Percentiles rank a stretch among this genome's conserved stretches.
These are phyloP conservation scores for Carex littledalei DNA, from an alignment of 176 grass and related monocot genomes.

Conservation along the genomic window DNA sequence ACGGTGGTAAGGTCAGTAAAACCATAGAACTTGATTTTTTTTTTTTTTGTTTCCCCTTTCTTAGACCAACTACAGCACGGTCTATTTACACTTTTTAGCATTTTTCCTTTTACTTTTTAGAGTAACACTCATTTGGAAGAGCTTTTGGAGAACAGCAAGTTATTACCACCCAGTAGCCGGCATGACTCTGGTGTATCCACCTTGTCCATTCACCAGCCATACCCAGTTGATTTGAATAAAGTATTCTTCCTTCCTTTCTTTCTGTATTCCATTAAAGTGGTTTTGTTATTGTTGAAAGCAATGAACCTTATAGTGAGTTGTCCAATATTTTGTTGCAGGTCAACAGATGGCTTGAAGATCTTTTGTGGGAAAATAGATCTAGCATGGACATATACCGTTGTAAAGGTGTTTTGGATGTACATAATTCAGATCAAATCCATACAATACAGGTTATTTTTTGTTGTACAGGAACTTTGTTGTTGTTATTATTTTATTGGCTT, in stretches of 20 bases:
- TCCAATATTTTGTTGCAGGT: conserved; percentile 42
- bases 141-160: conserved; percentile 80
- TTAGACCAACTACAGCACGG: background rate
- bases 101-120: conserved; percentile 30
- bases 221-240: conserved; percentile 64
- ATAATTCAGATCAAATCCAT: conserved; percentile 69
- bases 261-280: background rate
- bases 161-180: conserved; percentile 31
- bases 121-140: conserved; percentile 65
- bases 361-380: conserved; percentile 82
- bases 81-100: background rate
- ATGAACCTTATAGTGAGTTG: background rate
- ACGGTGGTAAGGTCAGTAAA: conserved; percentile 68
- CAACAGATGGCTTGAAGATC: conserved; percentile 81
- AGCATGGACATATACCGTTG: conserved; percentile 85
- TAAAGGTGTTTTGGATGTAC: conserved; percentile 84
- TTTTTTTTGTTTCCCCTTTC: conserved; percentile 3
- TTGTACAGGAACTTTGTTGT: background rate
- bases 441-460: conserved; percentile 68
- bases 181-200: conserved; percentile 70
- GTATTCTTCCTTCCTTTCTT: conserved; percentile 36
- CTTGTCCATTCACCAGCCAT: conserved; percentile 58
- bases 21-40: background rate
- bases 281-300: background rate
- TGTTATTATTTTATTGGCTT: background rate